Evolutionary conservation across 2,329 filamentous ascomycete species (phyloP), one percentile per base, ranked within the genome.

Genomic region (Pleurostoma richardsiae): DNA sequence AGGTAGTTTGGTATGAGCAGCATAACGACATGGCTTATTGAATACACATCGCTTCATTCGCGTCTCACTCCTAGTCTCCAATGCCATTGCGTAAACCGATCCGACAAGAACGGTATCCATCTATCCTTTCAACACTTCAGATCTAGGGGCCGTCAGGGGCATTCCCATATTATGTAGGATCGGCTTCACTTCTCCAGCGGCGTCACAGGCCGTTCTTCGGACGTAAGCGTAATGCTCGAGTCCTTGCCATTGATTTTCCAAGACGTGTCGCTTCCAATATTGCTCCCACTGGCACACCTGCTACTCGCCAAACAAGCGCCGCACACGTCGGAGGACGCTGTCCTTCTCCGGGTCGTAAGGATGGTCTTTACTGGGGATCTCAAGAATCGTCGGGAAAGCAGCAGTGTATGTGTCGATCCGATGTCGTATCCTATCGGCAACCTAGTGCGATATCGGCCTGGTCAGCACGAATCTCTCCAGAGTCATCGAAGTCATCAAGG

Each of bases 291-390:
- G 19, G 19, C 19, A 19, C 19, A 19, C 19, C 19, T 19, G 19
- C 64, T 80, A 91, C 72, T 91, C 82, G 57, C 82, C 82, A 70
- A 85, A 85, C 47, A 82, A 54, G 49, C 78, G 73, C 51, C 78
- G 73, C 41, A 99, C 94, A 56, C 94, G 80, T 71, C 91, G 88
- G 70, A 99, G 68, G 40, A 99, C 92, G 63, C 92, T 97, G 68
- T 99, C 94, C 76, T 99, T 99, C 71, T 99, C 94, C 0, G 94
- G 94, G 60, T 99, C 92, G 64, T 99, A 99, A 3, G 94, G 94
- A 66, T 99, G 94, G 67, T 99, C 94, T 77, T 99, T 99, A 72
- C 90, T 95, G 28, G 94, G 94, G 51, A 99, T 97, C 69, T 99
- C 94, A 48, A 99, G 82, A 46, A 99, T 80, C 27, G 90, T 86